Conservation (phyloP, 2,329 filamentous ascomycete genomes). For the Aspergillus sp. region DNA sequence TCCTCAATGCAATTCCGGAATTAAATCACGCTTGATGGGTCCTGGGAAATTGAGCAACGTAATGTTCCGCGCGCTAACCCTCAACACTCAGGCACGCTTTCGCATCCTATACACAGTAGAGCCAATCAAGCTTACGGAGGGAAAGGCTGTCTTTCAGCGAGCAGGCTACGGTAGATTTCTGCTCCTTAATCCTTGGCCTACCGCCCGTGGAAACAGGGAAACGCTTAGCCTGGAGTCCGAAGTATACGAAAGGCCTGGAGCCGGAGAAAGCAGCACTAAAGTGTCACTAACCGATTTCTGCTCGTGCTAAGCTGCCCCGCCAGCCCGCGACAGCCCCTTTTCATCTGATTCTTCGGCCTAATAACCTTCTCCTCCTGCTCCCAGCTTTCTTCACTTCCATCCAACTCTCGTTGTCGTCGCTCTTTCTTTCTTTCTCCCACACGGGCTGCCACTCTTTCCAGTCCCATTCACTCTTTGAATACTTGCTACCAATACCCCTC, state of each 20-base stretch:
- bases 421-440: conserved; percentile 24
- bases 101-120: background rate
- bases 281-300: background rate
- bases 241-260: too few relatives aligned
- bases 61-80: background rate
- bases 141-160: background rate
- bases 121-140: background rate
- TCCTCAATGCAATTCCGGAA: background rate
- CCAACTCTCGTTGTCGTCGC: conserved; percentile 10
- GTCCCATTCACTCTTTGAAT: conserved; percentile 33
- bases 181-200: background rate
- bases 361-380: background rate
- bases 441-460: conserved; percentile 37
- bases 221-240: background rate
- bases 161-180: background rate
- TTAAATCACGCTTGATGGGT: background rate
- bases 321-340: background rate
- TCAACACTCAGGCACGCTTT: background rate
- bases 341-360: background rate
- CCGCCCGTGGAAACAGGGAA: background rate
- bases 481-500: background rate
- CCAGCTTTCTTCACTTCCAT: background rate
- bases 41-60: conserved; percentile 6
- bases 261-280: too few relatives aligned
- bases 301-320: background rate